A percentile compares a stretch with the other conserved stretches of the same genome.
Evolutionary conservation across 768 basidiomycete species (phyloP).

Genomic region (Lactarius tabidus): DNA sequence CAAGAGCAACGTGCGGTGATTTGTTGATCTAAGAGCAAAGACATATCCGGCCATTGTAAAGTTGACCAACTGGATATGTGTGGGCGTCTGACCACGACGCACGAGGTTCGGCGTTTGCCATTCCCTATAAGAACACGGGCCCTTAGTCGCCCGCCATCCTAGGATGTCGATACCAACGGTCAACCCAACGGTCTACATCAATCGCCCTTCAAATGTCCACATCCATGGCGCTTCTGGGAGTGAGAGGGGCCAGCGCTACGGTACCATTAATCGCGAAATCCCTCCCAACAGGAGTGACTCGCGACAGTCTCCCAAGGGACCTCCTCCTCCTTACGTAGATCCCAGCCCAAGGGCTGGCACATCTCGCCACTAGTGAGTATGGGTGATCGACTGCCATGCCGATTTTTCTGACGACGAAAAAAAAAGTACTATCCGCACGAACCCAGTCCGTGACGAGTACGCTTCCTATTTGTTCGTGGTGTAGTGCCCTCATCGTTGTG

Average conservation of each 20-base stretch:
- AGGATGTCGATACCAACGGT: neutral
- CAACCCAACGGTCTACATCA: no score
- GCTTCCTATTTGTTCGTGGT: neutral
- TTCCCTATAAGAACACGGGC: neutral
- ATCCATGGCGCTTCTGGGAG: neutral
- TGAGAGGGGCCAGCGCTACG: neutral
- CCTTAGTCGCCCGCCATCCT: neutral
- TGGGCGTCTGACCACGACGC: neutral
- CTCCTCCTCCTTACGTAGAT: neutral
- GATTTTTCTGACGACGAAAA: neutral
- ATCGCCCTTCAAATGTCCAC: neutral
- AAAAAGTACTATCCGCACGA: neutral
- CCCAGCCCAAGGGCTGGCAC: neutral
- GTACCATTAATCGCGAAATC: neutral
- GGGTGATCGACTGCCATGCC: neutral
- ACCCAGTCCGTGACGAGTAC: neutral
- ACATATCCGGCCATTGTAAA: neutral
- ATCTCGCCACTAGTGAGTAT: slow-evolving; percentile 3
- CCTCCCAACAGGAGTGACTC: neutral
- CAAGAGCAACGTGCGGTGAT: neutral
- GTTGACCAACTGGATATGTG: neutral
- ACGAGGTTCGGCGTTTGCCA: neutral
- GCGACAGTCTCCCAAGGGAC: neutral
- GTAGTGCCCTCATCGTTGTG: neutral
- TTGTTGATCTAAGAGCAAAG: slow-evolving; percentile 1